Conservation (phyloP, 305 asterid species). For the Fraxinus albicans region DNA sequence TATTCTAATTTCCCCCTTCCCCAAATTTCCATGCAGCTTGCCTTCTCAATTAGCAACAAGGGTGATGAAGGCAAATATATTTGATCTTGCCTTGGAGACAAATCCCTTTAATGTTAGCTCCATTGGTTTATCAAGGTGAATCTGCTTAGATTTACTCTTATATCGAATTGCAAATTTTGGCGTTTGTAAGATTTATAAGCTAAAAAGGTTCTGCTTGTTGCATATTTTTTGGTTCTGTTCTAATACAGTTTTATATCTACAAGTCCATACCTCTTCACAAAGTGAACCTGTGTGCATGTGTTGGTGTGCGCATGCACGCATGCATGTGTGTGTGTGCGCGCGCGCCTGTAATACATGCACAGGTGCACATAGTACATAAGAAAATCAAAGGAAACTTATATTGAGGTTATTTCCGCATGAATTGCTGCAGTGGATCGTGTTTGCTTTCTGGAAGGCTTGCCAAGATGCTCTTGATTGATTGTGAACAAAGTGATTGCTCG, state of each 20-base stretch:
- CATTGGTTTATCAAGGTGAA: slow-evolving; percentile 66
- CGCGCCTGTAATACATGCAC: background rate
- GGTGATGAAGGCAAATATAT: slow-evolving; percentile 66
- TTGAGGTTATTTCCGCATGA: slow-evolving; percentile 24
- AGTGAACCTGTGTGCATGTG: background rate
- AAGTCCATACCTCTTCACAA: background rate
- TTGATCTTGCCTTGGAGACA: slow-evolving; percentile 64
- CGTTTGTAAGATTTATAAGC: background rate
- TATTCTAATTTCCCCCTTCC: slow-evolving; percentile 18
- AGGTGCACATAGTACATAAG: background rate
- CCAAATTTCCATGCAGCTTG: slow-evolving; percentile 60
- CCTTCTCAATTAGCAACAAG: slow-evolving; percentile 63
- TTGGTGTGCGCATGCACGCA: background rate
- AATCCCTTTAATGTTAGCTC: slow-evolving; percentile 56
- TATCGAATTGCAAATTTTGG: slow-evolving; percentile 6
- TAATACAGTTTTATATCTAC: background rate
- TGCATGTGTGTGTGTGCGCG: background rate
- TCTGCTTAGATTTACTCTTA: slow-evolving; percentile 24
- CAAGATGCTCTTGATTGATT: slow-evolving; percentile 90
- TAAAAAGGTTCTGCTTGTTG: slow-evolving; percentile 16
- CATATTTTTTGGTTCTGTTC: background rate
- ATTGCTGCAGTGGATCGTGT: slow-evolving; percentile 73
- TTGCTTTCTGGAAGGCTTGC: slow-evolving; percentile 94
- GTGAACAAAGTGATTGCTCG: slow-evolving; percentile 86
- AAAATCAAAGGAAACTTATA: slow-evolving; percentile 3